Base-by-base conservation (phyloP, 2,329 filamentous ascomycete species). In the Dactylellina haptotyla region DNA sequence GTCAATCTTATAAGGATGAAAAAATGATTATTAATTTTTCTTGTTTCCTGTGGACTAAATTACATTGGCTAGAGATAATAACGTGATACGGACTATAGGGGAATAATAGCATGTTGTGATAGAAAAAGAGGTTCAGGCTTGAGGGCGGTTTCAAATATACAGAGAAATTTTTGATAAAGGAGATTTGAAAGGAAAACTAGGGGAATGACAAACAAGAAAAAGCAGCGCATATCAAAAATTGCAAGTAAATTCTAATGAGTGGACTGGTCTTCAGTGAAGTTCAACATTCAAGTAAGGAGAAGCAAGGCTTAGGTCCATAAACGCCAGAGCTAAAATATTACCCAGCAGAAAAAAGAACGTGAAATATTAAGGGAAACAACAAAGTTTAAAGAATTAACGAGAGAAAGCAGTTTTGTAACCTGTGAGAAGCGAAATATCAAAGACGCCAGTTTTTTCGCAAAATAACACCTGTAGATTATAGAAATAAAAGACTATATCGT, bases 251-350 rank as follows among this genome's bases (percentile, higher is more conserved):
- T 67, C 53, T 67, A 58, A 58, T 16, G 45, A 67, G 53, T 53
- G 53, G 63, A 67, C 51, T 57, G 58, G 28, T 53, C 53, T 57
- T 67, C 63, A 34, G 58, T 32, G 51, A 48, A 57, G 53, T 59
- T 32, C 26, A 45, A 72, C 67, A 54, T 41, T 37, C 26, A 48
- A 50, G 25, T 54, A 20, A 62, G 32, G 59, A 30, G 34, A 51
- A 59, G 20, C 28, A 72, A 45, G 18, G 65, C 58, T 54, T 51
- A 37, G 57, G 51, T 64, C 67, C 67, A 20, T 46, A 32, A 74
- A 76, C 72, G 58, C 72, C 72, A 53, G 50, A 66, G 58, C 50
- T 73, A 65, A 54, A 58, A 59, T 59, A 41, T 50, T 48, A 20
- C 58, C 30, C 39, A 45, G 45, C n/a, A 34, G 53, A 18, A 48